phyloP scores from a whole-genome alignment of 1,139 yeast species.

The Blastobotrys elegans region DNA sequence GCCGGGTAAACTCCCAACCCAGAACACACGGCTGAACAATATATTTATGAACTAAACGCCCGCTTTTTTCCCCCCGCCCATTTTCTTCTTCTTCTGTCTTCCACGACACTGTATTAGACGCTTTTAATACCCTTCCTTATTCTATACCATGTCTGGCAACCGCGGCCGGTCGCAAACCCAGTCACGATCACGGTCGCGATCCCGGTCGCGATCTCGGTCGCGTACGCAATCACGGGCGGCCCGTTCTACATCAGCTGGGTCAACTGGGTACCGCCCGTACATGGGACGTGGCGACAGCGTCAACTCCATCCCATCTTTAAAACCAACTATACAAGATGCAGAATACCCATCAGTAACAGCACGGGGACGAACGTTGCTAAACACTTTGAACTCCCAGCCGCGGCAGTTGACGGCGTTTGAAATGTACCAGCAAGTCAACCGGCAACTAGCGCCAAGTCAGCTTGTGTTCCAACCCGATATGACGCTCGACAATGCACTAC shows the following conservation, averaged over 20 bases:
- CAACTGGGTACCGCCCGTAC: not conserved
- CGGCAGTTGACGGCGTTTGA: not conserved
- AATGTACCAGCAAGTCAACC: not conserved
- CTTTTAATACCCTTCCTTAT: too few relatives aligned
- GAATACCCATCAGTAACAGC: not conserved
- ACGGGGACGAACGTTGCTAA: not conserved
- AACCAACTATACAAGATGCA: too few relatives aligned
- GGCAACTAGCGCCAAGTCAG: not conserved
- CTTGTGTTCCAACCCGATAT: not conserved
- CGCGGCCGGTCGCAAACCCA: too few relatives aligned
- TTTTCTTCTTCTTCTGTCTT: too few relatives aligned
- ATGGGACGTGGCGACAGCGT: not conserved
- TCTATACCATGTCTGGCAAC: not conserved
- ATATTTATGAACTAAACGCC: too few relatives aligned
- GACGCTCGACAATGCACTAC: not conserved
- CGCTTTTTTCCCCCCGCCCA: too few relatives aligned
- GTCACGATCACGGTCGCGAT: not conserved
- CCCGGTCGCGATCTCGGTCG: conserved; percentile 1
- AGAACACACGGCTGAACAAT: too few relatives aligned
- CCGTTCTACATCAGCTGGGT: too few relatives aligned
- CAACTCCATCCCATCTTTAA: not conserved
- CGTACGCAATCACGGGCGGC: not conserved
- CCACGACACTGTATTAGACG: too few relatives aligned
- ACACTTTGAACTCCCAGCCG: not conserved
- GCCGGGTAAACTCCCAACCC: too few relatives aligned